Evolutionary conservation across 2,329 filamentous ascomycete genomes (phyloP), one percentile per base, ranked within the genome.

Genomic region (Fusarium temperatum): DNA sequence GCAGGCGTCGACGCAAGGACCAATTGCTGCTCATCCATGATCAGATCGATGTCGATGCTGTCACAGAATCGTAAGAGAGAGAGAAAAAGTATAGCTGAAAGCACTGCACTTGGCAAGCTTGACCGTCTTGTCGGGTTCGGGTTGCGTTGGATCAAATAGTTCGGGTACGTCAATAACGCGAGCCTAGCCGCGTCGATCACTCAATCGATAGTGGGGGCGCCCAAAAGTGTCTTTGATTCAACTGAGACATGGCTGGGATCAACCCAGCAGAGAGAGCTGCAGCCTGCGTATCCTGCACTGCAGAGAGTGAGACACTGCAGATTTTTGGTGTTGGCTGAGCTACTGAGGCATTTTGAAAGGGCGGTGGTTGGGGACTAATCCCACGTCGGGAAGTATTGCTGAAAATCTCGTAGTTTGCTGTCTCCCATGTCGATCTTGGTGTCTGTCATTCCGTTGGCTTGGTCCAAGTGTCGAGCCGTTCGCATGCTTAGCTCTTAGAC

Each of bases 1-100:
- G 68, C 69, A 11, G 81, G 75, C 45, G 79, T 77, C 18, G 77
- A 77, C 47, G 78, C 71, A 20, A 78, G 68, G 28, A 81, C 68
- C 13, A 79, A 32, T 20, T 63, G 48, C n/a, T 76, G 48, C 26
- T 76, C 55, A n/a, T 47, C 70, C 75, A 75, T 76, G 47, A 42
- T 22, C 17, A 53, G n/a, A 30, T 36, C 9, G 35, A 28, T 39
- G 18, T 26, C 53, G 45, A 51, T n/a, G 28, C 24, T 24, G 24
- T 24, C 24, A 22, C 26, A 26, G 45, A 26, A 17, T 58, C 8
- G 1, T 11, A 11, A 24, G 36, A 17, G 6, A 28, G 26, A 28
- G 3, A 30, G 3, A 35, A 12, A 48, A 17, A 22, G 10, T n/a
- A 17, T 28, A 38, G 28, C 45, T 45, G 24, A 30, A 48, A 51